phyloP scores from a whole-genome alignment of 2,329 filamentous ascomycete genomes.

The Penicillium sp. region DNA sequence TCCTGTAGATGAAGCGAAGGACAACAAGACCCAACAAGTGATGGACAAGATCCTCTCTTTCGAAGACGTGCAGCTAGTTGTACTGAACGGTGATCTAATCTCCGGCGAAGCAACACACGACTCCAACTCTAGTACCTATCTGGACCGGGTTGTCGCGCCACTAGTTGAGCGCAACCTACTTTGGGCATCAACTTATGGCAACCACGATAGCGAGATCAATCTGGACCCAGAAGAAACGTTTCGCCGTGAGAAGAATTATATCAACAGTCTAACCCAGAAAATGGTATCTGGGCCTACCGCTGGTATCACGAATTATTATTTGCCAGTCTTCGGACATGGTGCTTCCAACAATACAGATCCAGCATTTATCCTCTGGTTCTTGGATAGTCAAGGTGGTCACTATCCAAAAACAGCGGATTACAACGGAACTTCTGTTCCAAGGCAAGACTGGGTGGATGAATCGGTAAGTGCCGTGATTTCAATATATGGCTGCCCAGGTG shows the following conservation, averaged over 20 bases:
- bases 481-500: neutral
- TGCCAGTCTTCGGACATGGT: slow-evolving; percentile 53
- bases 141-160: slow-evolving; percentile 62
- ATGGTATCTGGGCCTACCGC: slow-evolving; percentile 42
- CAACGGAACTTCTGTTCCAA: slow-evolving; percentile 28
- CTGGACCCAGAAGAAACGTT: slow-evolving; percentile 52
- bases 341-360: slow-evolving; percentile 39
- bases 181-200: slow-evolving; percentile 72
- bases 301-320: slow-evolving; percentile 58
- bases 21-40: slow-evolving; percentile 59
- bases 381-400: slow-evolving; percentile 65
- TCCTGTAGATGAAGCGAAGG: slow-evolving; percentile 41
- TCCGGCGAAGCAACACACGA: slow-evolving; percentile 64
- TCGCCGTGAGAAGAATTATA: slow-evolving; percentile 39
- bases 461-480: slow-evolving; percentile 22
- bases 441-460: slow-evolving; percentile 50
- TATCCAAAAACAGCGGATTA: slow-evolving; percentile 46
- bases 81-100: slow-evolving; percentile 72
- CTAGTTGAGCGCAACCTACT: slow-evolving; percentile 57
- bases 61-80: slow-evolving; percentile 62
- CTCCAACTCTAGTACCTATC: slow-evolving; percentile 57
- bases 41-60: slow-evolving; percentile 60
- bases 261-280: slow-evolving; percentile 46
- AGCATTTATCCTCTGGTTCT: slow-evolving; percentile 67
- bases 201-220: slow-evolving; percentile 67